Evolutionary conservation across 306 rosid genomes (phyloP).

Genomic region (Dryas drummondii): DNA sequence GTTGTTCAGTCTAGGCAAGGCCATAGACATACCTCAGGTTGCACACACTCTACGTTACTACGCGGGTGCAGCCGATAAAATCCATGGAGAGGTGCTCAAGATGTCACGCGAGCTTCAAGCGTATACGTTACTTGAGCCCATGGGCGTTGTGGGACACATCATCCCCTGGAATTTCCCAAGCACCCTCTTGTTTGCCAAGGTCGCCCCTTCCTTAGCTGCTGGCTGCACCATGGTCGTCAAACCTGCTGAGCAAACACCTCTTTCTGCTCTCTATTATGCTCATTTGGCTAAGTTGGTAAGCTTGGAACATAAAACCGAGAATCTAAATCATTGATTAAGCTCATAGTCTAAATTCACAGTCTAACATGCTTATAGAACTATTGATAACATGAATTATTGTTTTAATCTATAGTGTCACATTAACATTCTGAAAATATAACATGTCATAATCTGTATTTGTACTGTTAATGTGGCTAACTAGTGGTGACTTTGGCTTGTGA

Average conservation of each 20-base stretch:
- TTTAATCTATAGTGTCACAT: too few relatives aligned
- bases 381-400: neutral
- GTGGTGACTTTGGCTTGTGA: constrained; percentile 6
- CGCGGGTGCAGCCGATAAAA: constrained; percentile 91
- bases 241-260: constrained; percentile 93
- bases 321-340: too few relatives aligned
- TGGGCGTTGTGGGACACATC: constrained; percentile 87
- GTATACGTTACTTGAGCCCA: constrained; percentile 71
- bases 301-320: neutral
- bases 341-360: neutral
- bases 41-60: constrained; percentile 58
- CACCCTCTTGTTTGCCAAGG: constrained; percentile 51
- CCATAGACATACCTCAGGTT: constrained; percentile 46
- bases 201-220: constrained; percentile 71
- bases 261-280: constrained; percentile 77
- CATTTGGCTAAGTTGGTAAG: constrained; percentile 69
- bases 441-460: neutral
- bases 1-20: constrained; percentile 38
- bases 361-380: too few relatives aligned
- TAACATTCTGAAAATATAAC: neutral
- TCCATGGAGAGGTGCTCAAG: constrained; percentile 75
- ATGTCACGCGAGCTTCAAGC: constrained; percentile 48
- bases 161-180: constrained; percentile 88
- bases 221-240: constrained; percentile 88
- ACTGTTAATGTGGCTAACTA: neutral